Evolutionary conservation across 1,284 basidiomycete genomes (phyloP).

Genomic region (Malassezia sp.): DNA sequence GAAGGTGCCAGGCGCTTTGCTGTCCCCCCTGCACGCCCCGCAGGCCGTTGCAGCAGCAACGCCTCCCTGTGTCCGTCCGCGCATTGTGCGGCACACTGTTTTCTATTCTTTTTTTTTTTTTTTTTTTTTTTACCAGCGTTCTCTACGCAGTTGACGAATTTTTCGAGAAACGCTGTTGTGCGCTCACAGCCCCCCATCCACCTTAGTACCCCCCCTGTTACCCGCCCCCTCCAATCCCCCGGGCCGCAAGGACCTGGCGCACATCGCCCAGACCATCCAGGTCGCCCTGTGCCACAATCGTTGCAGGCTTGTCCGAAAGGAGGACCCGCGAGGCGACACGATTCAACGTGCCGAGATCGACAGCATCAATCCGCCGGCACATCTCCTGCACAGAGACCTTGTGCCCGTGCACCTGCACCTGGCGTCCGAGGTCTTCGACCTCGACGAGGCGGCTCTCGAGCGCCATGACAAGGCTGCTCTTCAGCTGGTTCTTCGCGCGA

Average conservation of each 20-base stretch:
- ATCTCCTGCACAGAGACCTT: conserved; percentile 82
- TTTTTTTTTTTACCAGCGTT: no score
- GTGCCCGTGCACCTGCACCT: conserved; percentile 81
- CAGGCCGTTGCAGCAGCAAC: no score
- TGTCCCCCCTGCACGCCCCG: no score
- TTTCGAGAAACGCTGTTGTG: no score
- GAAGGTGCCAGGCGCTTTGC: no score
- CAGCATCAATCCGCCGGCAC: conserved; percentile 74
- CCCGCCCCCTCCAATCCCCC: no score
- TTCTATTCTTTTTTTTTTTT: no score
- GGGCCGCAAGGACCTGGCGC: conserved; percentile 25
- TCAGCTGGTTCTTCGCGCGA: conserved; percentile 90
- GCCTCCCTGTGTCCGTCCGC: no score
- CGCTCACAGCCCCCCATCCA: no score
- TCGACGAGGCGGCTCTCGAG: conserved; percentile 80
- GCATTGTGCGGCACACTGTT: no score
- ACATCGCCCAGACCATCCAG: conserved; percentile 35
- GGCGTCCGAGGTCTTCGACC: conserved; percentile 51
- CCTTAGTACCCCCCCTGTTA: no score
- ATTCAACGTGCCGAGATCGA: conserved; percentile 61
- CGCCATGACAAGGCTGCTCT: conserved; percentile 87
- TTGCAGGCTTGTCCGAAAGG: conserved; percentile 41
- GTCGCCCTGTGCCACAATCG: conserved; percentile 38
- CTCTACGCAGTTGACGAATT: no score
- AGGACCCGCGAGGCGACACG: conserved; percentile 66